A percentile compares a stretch with the other conserved stretches of the same genome.
Conservation (phyloP, 2,329 filamentous ascomycete species). For the Alternaria panax region DNA sequence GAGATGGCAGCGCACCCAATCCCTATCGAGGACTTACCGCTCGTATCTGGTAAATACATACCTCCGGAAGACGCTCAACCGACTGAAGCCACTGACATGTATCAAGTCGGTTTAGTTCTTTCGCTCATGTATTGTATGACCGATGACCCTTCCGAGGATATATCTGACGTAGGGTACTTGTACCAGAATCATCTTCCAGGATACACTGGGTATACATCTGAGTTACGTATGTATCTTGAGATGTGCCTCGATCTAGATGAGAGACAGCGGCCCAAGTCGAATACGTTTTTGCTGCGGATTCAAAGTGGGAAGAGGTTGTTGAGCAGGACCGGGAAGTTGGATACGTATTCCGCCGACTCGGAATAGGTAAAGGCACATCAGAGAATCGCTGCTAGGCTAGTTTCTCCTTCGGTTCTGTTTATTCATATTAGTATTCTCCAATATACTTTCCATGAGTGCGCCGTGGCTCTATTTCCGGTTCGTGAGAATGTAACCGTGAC, state of each 20-base stretch:
- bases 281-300: not conserved
- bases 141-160: not conserved
- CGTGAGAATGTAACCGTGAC: not conserved
- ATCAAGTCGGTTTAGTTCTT: conserved; percentile 4
- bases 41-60: not conserved
- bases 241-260: not conserved
- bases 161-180: not conserved
- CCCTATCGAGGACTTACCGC: not conserved
- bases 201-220: not conserved
- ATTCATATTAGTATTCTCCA: not conserved
- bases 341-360: not conserved
- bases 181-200: not conserved
- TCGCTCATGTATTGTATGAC: not conserved
- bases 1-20: not conserved
- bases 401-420: not conserved
- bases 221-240: not conserved
- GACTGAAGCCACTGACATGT: conserved; percentile 3
- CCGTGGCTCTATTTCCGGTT: not conserved
- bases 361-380: not conserved
- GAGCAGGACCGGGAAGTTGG: not conserved
- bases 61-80: not conserved
- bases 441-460: not conserved
- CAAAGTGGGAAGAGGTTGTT: not conserved
- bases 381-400: not conserved
- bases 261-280: not conserved